Percentiles rank a stretch among this genome's conserved stretches.
These are phyloP conservation scores for Sphaerulina musiva DNA, from an alignment of 2,329 filamentous ascomycete species.

Conservation along the genomic window DNA sequence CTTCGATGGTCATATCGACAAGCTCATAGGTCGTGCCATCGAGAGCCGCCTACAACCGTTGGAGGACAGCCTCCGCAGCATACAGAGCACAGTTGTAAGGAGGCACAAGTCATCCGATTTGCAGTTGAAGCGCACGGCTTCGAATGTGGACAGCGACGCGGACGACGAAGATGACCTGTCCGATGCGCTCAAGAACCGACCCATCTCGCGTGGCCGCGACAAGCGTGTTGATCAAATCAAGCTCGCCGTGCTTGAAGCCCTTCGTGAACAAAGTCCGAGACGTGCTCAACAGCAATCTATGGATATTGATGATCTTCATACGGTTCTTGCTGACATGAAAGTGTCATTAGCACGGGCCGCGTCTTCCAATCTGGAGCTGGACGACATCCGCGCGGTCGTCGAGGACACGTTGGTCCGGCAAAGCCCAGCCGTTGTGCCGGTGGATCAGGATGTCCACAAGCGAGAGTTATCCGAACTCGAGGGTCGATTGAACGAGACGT, in stretches of 20 bases:
- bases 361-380: slow-evolving; percentile 40
- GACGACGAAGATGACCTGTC: slow-evolving; percentile 69
- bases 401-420: slow-evolving; percentile 33
- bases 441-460: slow-evolving; percentile 24
- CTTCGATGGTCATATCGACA: slow-evolving; percentile 86
- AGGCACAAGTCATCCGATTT: slow-evolving; percentile 54
- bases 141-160: slow-evolving; percentile 74
- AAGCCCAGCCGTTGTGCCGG: slow-evolving; percentile 25
- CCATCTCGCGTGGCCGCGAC: slow-evolving; percentile 71
- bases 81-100: slow-evolving; percentile 50
- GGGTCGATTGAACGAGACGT: slow-evolving; percentile 26
- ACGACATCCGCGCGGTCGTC: slow-evolving; percentile 37
- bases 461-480: slow-evolving; percentile 20
- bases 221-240: slow-evolving; percentile 74
- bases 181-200: slow-evolving; percentile 59
- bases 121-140: slow-evolving; percentile 27
- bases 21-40: slow-evolving; percentile 71
- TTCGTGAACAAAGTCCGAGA: slow-evolving; percentile 40
- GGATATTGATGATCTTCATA: slow-evolving; percentile 39
- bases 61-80: slow-evolving; percentile 68
- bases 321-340: slow-evolving; percentile 45
- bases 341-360: slow-evolving; percentile 43
- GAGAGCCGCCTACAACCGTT: slow-evolving; percentile 72
- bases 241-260: slow-evolving; percentile 53
- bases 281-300: slow-evolving; percentile 23